Conservation (phyloP, 257 asterid genomes). For the Oldenlandia corymbosa region DNA sequence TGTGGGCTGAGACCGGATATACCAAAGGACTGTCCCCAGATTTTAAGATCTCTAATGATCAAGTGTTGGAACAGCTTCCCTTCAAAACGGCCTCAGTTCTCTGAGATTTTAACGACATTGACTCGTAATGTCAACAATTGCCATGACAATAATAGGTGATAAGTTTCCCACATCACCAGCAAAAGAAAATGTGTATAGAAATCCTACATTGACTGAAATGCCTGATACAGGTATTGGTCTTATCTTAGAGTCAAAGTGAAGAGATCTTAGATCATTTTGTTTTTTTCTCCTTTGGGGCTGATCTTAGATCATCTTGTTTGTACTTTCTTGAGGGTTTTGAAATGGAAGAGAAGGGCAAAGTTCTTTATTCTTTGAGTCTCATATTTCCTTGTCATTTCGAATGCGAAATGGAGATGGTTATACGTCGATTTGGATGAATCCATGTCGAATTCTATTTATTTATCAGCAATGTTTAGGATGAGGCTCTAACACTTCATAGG, state of each 20-base stretch:
- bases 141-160: slow-evolving; percentile 39
- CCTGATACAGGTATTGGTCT: neutral
- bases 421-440: no score
- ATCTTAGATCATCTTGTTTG: neutral
- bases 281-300: no score
- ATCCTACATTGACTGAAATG: neutral
- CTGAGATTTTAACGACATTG: slow-evolving; percentile 57
- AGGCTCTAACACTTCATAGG: neutral
- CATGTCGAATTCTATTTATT: neutral
- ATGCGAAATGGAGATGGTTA: no score
- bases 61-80: slow-evolving; percentile 92
- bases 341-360: neutral
- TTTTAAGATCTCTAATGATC: slow-evolving; percentile 60
- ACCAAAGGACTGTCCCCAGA: slow-evolving; percentile 76
- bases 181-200: neutral
- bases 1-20: slow-evolving; percentile 97
- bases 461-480: neutral
- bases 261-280: neutral
- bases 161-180: neutral
- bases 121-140: slow-evolving; percentile 37
- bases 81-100: slow-evolving; percentile 79
- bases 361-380: no score
- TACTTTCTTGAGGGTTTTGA: neutral
- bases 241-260: no score
- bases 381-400: no score